Base-by-base conservation (phyloP, 73 alveolate genomes). In the Paramecium pentaurelia region DNA sequence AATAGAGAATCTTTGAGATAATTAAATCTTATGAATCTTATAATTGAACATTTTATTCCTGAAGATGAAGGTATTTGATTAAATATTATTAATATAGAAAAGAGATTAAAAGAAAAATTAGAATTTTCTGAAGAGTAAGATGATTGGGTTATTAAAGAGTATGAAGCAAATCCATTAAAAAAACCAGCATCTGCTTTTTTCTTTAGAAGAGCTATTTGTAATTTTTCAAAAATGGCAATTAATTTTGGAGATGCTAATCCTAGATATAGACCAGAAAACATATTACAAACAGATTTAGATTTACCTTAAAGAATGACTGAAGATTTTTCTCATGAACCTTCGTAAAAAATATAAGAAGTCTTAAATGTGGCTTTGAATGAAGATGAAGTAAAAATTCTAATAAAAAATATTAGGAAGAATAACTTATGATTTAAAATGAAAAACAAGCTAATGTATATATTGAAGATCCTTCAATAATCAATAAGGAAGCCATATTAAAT, bases 181-280 rank as follows among this genome's bases (percentile, higher is more conserved):
- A 75, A 97, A 70, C 97, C 97, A 30, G 89, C 86, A n/a, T 89
- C 96, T 14, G 99, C 97, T 4, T 97, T 94, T 34, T 96, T 96
- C 14, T 85, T 95, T 92, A 96, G 94, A 86, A 87, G 97, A 71
- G 98, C 99, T 2, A 92, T 96, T 20, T 95, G 97, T 16, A 97
- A 96, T 89, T 94, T 93, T 77, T 92, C 97, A 27, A 92, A 97
- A 85, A 96, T 96, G 77, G 97, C 98, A 6, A 93, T 88, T 49
- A 97, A 96, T n/a, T 93, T 96, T 34, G 99, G 99, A 10, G 99
- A 96, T 71, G 58, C 95, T 10, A 96, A 96, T 71, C 97, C 99
- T 10, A 90, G 99, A 34, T 96, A 70, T 90, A 93, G 94, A 58
- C 93, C 94, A 86, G 99, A 96, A 32, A 96, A 96, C 75, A 95